Evolutionary conservation across 768 basidiomycete genomes (phyloP).

Genomic region (Phylloporus sp.): DNA sequence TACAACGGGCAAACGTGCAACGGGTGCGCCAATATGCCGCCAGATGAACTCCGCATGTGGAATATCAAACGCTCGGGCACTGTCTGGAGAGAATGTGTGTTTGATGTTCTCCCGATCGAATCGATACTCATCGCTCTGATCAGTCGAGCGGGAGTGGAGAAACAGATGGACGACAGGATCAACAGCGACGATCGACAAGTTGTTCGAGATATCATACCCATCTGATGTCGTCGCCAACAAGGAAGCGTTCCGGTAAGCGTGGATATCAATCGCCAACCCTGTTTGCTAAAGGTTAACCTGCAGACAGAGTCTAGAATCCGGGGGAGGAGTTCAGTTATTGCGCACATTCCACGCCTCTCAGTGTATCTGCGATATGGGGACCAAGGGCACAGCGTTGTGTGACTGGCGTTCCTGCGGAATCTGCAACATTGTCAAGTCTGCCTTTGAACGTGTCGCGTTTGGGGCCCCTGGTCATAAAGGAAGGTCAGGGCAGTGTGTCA

Average conservation of each 20-base stretch:
- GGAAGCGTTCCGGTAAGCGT: slow-evolving; percentile 44
- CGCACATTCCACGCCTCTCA: slow-evolving; percentile 60
- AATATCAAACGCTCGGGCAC: slow-evolving; percentile 44
- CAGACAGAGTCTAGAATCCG: slow-evolving; percentile 33
- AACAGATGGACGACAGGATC: slow-evolving; percentile 30
- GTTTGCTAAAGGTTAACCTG: slow-evolving; percentile 2
- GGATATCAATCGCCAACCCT: neutral
- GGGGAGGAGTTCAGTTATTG: slow-evolving; percentile 39
- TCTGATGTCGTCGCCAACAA: slow-evolving; percentile 33
- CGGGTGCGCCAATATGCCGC: slow-evolving; percentile 44
- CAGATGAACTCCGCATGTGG: slow-evolving; percentile 40
- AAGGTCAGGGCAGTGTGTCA: slow-evolving; percentile 36
- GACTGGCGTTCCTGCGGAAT: slow-evolving; percentile 61
- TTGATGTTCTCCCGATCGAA: slow-evolving; percentile 13
- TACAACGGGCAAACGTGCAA: slow-evolving; percentile 44
- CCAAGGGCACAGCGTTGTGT: slow-evolving; percentile 47
- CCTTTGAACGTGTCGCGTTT: slow-evolving; percentile 55
- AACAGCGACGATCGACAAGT: slow-evolving; percentile 45
- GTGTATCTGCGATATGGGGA: slow-evolving; percentile 65
- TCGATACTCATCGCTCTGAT: slow-evolving; percentile 28
- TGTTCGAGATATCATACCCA: slow-evolving; percentile 46
- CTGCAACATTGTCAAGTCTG: slow-evolving; percentile 53
- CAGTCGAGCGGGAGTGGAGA: slow-evolving; percentile 53
- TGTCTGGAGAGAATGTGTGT: slow-evolving; percentile 50
- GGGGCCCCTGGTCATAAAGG: slow-evolving; percentile 48